phyloP scores from a whole-genome alignment of 306 rosid species.

The Quercus aquifolioides region DNA sequence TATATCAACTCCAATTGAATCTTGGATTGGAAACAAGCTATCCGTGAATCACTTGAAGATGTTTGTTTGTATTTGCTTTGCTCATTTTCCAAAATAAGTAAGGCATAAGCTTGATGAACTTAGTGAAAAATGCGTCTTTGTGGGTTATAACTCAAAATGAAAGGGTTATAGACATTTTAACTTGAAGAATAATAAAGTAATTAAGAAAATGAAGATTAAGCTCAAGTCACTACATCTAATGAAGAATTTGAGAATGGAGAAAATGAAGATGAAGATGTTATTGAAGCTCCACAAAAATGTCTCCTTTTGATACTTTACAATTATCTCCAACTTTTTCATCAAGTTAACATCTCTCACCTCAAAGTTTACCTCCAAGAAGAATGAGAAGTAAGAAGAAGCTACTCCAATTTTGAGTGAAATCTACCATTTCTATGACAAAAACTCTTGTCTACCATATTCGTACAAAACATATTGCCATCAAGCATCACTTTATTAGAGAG shows the following conservation, averaged over 20 bases:
- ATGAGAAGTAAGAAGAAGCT: neutral
- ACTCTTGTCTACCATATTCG: neutral
- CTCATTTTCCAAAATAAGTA: neutral
- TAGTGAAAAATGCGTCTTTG: neutral
- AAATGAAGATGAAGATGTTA: no score
- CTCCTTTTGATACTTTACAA: no score
- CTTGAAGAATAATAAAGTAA: neutral
- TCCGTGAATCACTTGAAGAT: neutral
- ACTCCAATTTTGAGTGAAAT: neutral
- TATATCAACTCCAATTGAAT: no score
- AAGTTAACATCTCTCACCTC: no score
- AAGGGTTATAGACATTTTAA: neutral
- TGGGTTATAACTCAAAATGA: neutral
- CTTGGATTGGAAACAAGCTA: no score
- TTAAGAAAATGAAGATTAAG: neutral
- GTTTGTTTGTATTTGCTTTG: neutral
- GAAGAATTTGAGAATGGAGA: no score
- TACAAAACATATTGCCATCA: neutral
- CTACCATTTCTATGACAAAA: neutral
- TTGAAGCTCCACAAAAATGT: no score
- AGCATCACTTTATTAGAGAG: neutral
- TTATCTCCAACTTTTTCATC: no score
- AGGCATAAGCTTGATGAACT: neutral
- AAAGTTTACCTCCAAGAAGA: no score
- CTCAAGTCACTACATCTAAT: no score